Conservation (phyloP, 2,329 filamentous ascomycete genomes). For the Pestalotiopsis sp. region DNA sequence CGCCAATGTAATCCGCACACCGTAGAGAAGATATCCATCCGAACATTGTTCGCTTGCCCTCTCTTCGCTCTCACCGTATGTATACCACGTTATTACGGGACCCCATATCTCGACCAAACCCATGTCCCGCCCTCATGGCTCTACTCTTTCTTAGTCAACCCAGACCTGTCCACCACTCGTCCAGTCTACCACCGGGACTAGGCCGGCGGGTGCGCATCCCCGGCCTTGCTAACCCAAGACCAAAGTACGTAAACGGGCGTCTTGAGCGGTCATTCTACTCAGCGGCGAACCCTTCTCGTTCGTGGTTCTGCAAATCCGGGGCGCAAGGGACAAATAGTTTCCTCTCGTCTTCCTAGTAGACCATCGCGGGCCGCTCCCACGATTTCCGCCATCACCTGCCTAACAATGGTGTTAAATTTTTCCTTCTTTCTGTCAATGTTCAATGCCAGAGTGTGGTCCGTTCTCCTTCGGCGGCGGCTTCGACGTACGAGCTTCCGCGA, state of each 20-base stretch:
- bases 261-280: background rate
- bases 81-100: background rate
- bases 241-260: conserved; percentile 11
- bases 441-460: background rate
- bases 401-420: background rate
- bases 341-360: conserved; percentile 4
- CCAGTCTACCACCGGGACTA: background rate
- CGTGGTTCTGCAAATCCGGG: conserved; percentile 8
- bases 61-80: background rate
- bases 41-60: background rate
- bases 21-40: background rate
- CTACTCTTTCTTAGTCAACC: background rate
- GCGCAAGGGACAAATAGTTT: background rate
- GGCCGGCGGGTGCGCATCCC: conserved; percentile 7
- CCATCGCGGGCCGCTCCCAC: conserved; percentile 11
- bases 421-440: background rate
- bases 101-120: background rate
- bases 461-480: background rate
- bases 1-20: background rate
- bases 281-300: conserved; percentile 2
- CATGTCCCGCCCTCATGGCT: background rate
- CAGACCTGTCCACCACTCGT: background rate
- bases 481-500: background rate
- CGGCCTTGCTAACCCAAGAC: conserved; percentile 1
- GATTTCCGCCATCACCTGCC: background rate